phyloP scores from a whole-genome alignment of 1,284 basidiomycete species.

The Ustilago esculenta region DNA sequence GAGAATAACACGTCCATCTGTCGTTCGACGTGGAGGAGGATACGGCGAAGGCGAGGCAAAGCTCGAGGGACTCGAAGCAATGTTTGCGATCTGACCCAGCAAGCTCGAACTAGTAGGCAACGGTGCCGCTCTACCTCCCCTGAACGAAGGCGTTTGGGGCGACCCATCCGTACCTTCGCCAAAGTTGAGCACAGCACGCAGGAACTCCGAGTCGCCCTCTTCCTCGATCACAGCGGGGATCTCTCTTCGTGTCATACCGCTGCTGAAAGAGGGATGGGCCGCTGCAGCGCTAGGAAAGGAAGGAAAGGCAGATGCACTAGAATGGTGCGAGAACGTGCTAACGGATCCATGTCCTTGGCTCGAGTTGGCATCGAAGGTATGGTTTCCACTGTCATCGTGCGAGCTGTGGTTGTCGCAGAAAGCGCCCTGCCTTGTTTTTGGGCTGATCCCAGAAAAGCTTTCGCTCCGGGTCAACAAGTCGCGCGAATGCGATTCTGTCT shows the following conservation, averaged over 20 bases:
- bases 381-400: neutral
- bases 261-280: constrained; percentile 5
- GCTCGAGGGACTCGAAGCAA: constrained; percentile 7
- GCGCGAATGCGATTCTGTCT: neutral
- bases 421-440: constrained; percentile 11
- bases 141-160: constrained; percentile 9
- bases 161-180: constrained; percentile 20
- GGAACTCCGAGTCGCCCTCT: constrained; percentile 50
- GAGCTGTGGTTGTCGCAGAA: constrained; percentile 2
- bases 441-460: constrained; percentile 7
- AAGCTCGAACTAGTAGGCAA: constrained; percentile 33
- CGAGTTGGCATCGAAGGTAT: constrained; percentile 1
- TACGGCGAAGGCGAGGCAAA: neutral
- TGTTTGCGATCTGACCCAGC: constrained; percentile 17
- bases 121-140: constrained; percentile 36
- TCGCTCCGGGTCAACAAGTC: neutral
- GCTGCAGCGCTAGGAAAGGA: constrained; percentile 1
- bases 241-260: constrained; percentile 6
- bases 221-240: constrained; percentile 36
- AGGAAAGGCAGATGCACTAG: constrained; percentile 2
- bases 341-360: constrained; percentile 7
- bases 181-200: constrained; percentile 53
- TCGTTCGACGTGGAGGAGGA: constrained; percentile 12
- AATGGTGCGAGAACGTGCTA: constrained; percentile 7
- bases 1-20: constrained; percentile 30